These are phyloP conservation scores for Umbilicus rupestris DNA, from an alignment of 164 flowering plant genomes.

Conservation along the genomic window DNA sequence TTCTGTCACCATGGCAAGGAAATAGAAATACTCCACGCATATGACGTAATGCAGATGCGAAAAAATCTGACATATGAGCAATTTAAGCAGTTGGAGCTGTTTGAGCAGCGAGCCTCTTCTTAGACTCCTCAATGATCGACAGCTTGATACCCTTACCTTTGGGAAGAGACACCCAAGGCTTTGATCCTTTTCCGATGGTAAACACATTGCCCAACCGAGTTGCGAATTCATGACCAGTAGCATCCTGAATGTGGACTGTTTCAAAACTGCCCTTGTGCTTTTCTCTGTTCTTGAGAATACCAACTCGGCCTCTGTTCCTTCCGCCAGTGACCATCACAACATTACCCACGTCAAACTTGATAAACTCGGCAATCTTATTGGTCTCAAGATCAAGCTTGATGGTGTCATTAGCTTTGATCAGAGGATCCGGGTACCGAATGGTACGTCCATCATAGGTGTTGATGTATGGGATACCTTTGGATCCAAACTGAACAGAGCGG, in stretches of 20 bases:
- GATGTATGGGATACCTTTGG: slow-evolving; percentile 68
- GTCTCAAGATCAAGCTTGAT: slow-evolving; percentile 66
- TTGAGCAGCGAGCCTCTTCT: slow-evolving; percentile 40
- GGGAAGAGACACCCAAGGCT: slow-evolving; percentile 59
- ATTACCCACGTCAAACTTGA: slow-evolving; percentile 83
- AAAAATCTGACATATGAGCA: too few species aligned
- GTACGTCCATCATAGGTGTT: slow-evolving; percentile 85
- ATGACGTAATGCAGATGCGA: too few species aligned
- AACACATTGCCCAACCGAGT: slow-evolving; percentile 68
- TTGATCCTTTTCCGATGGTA: slow-evolving; percentile 51
- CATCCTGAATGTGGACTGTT: slow-evolving; percentile 64
- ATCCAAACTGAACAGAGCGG: slow-evolving; percentile 38
- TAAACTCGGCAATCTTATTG: slow-evolving; percentile 61
- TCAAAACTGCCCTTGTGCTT: slow-evolving; percentile 83
- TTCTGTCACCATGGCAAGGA: too few species aligned
- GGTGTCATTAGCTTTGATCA: slow-evolving; percentile 80
- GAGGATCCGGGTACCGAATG: slow-evolving; percentile 82
- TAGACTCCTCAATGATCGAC: slow-evolving; percentile 56
- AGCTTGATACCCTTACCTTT: slow-evolving; percentile 66
- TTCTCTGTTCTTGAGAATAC: slow-evolving; percentile 71
- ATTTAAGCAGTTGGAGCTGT: slow-evolving; percentile 31
- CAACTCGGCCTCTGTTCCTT: slow-evolving; percentile 79
- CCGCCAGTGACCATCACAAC: slow-evolving; percentile 91
- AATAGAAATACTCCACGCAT: too few species aligned
- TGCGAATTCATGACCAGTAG: slow-evolving; percentile 69